phyloP scores from a whole-genome alignment of 208 protist genomes.

The Leishmania lainsoni region DNA sequence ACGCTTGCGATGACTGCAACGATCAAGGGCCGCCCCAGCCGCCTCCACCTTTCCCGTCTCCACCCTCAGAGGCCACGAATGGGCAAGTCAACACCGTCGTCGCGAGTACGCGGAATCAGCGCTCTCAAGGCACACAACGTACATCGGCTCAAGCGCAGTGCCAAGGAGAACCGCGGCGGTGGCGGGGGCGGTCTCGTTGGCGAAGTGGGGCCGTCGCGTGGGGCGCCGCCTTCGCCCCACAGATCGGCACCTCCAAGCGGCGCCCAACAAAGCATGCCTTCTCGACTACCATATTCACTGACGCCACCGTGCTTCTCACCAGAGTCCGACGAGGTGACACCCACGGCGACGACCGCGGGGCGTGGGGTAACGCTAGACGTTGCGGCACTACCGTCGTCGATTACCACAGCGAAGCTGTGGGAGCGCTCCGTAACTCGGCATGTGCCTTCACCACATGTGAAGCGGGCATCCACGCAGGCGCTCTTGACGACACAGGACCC shows the following conservation, averaged over 20 bases:
- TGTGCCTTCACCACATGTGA: neutral
- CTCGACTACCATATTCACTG: neutral
- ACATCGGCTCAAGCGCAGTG: slow-evolving; percentile 16
- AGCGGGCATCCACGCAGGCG: neutral
- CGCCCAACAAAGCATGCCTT: neutral
- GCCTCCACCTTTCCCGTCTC: neutral
- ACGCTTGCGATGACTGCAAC: neutral
- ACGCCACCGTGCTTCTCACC: neutral
- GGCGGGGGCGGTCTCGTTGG: neutral
- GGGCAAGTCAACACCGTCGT: neutral
- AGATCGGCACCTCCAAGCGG: neutral
- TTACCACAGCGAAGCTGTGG: too few species aligned
- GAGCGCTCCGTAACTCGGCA: neutral
- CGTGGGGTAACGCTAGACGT: neutral
- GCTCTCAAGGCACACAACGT: slow-evolving; percentile 11
- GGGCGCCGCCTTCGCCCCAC: neutral
- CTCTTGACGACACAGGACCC: neutral
- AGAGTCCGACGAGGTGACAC: neutral
- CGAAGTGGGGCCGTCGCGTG: neutral
- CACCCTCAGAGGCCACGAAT: neutral
- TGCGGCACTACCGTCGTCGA: neutral
- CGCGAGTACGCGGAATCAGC: slow-evolving; percentile 1
- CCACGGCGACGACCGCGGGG: neutral
- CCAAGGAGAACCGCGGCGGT: neutral
- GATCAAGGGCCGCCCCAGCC: neutral